Conservation (phyloP, 805 yeast genomes). For the Candida dajiaensis region DNA sequence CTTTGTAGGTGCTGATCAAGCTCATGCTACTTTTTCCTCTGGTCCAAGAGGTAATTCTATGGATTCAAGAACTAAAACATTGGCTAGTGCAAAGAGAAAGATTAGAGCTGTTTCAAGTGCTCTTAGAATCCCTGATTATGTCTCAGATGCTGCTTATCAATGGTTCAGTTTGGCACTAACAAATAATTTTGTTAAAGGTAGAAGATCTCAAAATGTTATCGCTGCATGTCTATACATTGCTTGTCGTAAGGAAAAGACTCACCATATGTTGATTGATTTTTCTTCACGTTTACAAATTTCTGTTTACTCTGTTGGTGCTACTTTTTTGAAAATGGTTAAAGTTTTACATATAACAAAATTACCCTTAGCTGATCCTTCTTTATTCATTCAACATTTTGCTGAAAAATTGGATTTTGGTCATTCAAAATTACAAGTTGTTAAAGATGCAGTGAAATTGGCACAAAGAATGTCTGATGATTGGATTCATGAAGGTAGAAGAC, state of each 20-base stretch:
- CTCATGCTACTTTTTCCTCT: conserved; percentile 61
- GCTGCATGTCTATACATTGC: conserved; percentile 95
- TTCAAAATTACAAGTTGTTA: conserved; percentile 64
- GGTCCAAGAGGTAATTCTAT: conserved; percentile 64
- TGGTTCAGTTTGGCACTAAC: conserved; percentile 87
- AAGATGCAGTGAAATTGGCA: conserved; percentile 83
- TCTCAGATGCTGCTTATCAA: conserved; percentile 79
- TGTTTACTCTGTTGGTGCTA: conserved; percentile 93
- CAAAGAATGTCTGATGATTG: conserved; percentile 91
- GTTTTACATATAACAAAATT: conserved; percentile 67
- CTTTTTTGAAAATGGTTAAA: conserved; percentile 90
- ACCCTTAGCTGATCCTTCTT: conserved; percentile 91
- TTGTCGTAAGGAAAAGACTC: conserved; percentile 85
- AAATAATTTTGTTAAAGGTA: conserved; percentile 92
- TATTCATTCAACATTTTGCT: conserved; percentile 91
- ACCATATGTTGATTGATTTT: conserved; percentile 94
- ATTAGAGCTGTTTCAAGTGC: conserved; percentile 77
- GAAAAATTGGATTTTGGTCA: conserved; percentile 80
- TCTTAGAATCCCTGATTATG: conserved; percentile 73
- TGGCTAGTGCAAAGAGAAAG: conserved; percentile 75
- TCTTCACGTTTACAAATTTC: conserved; percentile 85
- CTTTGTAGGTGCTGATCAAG: conserved; percentile 83
- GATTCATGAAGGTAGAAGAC: conserved; percentile 95
- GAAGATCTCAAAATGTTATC: conserved; percentile 90
- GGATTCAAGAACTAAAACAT: conserved; percentile 86